Base-by-base conservation (phyloP, 2,329 filamentous ascomycete species). In the Colletotrichum melonis region DNA sequence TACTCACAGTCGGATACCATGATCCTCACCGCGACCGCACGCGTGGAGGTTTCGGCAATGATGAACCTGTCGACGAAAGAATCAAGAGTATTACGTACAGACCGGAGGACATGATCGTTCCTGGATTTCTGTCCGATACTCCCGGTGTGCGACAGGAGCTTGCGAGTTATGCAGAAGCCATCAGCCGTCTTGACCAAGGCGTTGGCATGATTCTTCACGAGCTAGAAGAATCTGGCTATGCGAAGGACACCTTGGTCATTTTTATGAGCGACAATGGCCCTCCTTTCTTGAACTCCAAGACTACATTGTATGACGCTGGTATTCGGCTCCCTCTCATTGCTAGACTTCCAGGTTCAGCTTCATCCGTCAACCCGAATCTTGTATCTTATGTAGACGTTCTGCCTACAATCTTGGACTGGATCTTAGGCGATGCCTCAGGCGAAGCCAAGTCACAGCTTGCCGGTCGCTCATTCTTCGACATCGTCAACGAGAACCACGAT, bases 261-360 rank as follows among this genome's bases (percentile, higher is more conserved):
- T 87, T 88, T 67, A 75, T 85, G 4, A 87, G 84, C 71, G 86
- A 88, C 67, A 88, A 88, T 52, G 86, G 86, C 0, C 80, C 85
- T 1, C 86, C 86, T 0, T 88, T 88, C 73, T 76, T 88, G 72
- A 88, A 88, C 76, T 87, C 86, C 9, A 87, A 87, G 76, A 88
- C 86, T 0, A 87, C 85, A 0, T 78, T 88, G 0, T 88, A 84
- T 75, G 86, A 88, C 64, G 42, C 42, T 19, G 42, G 42, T 1
- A 49, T 49, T n/a, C 42, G 42, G 7, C 42, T 49, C 4, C 42
- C 42, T 49, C 42, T 49, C 42, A 49, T 49, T 8, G 19, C 19
- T 3, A 9, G 16, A n/a, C 42, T 49, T 7, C 42, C 42, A 19
- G 42, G 19, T 4, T 7, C 42, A 49, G 42, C 7, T n/a, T 49